These are phyloP conservation scores for Cladosporium sp. DNA, from an alignment of 2,329 filamentous ascomycete genomes.

Conservation along the genomic window DNA sequence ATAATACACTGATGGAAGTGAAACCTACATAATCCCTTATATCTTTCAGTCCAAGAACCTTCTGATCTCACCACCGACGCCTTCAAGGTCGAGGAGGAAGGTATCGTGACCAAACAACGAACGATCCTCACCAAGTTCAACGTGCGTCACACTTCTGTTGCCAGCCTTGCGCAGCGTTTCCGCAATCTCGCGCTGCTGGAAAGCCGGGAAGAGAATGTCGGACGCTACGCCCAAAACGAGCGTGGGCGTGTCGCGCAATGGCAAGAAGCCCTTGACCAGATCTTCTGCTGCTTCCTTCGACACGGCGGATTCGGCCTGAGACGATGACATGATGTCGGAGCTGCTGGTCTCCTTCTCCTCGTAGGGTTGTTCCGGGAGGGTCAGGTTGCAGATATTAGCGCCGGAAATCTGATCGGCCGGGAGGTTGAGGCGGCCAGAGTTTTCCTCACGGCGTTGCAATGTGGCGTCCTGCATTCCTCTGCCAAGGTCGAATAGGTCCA, in stretches of 20 bases:
- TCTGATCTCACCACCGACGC: slow-evolving; percentile 79
- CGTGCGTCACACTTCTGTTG: slow-evolving; percentile 76
- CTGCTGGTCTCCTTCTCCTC: slow-evolving; percentile 67
- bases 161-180: slow-evolving; percentile 72
- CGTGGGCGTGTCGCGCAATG: slow-evolving; percentile 70
- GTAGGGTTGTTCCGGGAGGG: slow-evolving; percentile 77
- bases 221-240: slow-evolving; percentile 91
- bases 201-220: slow-evolving; percentile 94
- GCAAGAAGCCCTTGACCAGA: slow-evolving; percentile 67
- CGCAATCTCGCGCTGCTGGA: slow-evolving; percentile 94
- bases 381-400: slow-evolving; percentile 63
- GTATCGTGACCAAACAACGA: slow-evolving; percentile 96
- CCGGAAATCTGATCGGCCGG: slow-evolving; percentile 20
- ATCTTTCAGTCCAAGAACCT: slow-evolving; percentile 63
- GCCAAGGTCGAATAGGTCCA: slow-evolving; percentile 96
- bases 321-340: slow-evolving; percentile 31
- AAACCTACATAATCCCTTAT: background rate
- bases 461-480: slow-evolving; percentile 62
- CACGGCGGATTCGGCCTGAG: slow-evolving; percentile 20
- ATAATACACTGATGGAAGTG: background rate
- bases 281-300: slow-evolving; percentile 66
- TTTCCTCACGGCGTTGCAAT: slow-evolving; percentile 56
- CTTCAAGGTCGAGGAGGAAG: slow-evolving; percentile 85
- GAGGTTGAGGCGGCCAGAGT: slow-evolving; percentile 51
- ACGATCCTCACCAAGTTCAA: slow-evolving; percentile 89